phyloP scores from a whole-genome alignment of 441 rosid genomes.

The Bocquillonia castaneifolia region DNA sequence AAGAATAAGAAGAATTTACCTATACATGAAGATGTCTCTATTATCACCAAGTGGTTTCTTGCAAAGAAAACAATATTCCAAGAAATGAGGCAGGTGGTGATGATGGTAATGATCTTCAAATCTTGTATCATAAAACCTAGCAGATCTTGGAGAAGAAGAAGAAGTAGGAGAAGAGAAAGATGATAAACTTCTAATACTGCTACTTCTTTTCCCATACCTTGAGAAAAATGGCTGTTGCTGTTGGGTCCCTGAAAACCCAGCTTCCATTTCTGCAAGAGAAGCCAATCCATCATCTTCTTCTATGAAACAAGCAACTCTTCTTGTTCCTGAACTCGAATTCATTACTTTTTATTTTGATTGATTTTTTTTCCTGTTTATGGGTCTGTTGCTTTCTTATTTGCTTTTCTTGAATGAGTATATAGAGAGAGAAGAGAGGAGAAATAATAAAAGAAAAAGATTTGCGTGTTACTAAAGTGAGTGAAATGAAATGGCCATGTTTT shows the following conservation, averaged over 20 bases:
- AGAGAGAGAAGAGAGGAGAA: not conserved
- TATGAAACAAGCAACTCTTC: slow-evolving; percentile 36
- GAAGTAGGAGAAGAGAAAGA: slow-evolving; percentile 18
- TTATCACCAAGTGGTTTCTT: slow-evolving; percentile 55
- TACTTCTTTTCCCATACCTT: slow-evolving; percentile 29
- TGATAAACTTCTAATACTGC: slow-evolving; percentile 28
- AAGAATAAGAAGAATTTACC: slow-evolving; percentile 30
- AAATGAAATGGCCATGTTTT: slow-evolving; percentile 10
- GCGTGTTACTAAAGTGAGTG: not conserved
- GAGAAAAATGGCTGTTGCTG: slow-evolving; percentile 27
- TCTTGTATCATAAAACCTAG: slow-evolving; percentile 45
- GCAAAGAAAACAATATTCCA: slow-evolving; percentile 70
- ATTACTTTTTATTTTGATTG: not conserved
- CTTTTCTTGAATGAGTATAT: too few relatives aligned
- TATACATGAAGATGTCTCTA: slow-evolving; percentile 84
- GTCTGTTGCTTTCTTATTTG: not conserved
- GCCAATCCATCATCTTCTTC: slow-evolving; percentile 57
- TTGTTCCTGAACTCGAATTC: slow-evolving; percentile 20
- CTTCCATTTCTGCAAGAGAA: slow-evolving; percentile 47
- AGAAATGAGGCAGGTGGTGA: slow-evolving; percentile 51
- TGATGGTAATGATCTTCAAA: slow-evolving; percentile 38
- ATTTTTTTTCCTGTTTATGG: not conserved
- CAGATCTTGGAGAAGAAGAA: slow-evolving; percentile 39
- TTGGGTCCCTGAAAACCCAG: slow-evolving; percentile 38
- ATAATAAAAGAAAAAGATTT: not conserved